Base-by-base conservation (phyloP, 306 rosid species). In the Begonia masoniana region DNA sequence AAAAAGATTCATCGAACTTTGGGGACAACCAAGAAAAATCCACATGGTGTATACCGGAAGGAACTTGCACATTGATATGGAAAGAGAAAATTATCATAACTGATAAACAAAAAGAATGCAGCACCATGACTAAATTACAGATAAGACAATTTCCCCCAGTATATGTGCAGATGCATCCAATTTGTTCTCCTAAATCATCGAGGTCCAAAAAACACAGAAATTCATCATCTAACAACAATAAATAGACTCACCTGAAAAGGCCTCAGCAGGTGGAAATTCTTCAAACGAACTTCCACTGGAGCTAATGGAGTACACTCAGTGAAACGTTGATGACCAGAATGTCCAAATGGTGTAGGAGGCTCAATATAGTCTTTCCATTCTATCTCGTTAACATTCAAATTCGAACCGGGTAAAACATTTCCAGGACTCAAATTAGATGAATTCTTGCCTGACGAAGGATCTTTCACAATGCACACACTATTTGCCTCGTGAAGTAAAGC, bases 401-500 rank as follows among this genome's bases (percentile, higher is more conserved):
- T 70, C 52, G 84, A 77, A 70, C 79, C 74, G 62, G 71, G 75
- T 0, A 67, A 75, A 64, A 67, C 61, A 69, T 81, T 87, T 58
- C 74, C 76, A 36, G 78, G 67, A 49, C 77, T 73, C 42, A 85
- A 82, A 58, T 87, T 83, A 62, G 75, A 79, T 59, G 87, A 81
- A 81, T 80, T 77, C 74, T 83, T 83, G 35, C 74, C 84, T 46
- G 79, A 74, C 50, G 62, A 71, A 54, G 66, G 75, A 62, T 74
- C 76, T 76, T 74, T 77, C 10, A 78, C 74, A 76, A 76, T 69
- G 56, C 73, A 51, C 53, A 74, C 54, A 61, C 70, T 64, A 75
- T 70, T 83, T 7, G 95, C 52, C 67, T 81, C 93, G 51, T 77
- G 54, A 62, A 92, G 71, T 54, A 92, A 71, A 75, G 86, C 88